Percentiles rank a stretch among this genome's conserved stretches.
Evolutionary conservation across 768 basidiomycete genomes (phyloP).

Genomic region (Clitopilus hobsonii): DNA sequence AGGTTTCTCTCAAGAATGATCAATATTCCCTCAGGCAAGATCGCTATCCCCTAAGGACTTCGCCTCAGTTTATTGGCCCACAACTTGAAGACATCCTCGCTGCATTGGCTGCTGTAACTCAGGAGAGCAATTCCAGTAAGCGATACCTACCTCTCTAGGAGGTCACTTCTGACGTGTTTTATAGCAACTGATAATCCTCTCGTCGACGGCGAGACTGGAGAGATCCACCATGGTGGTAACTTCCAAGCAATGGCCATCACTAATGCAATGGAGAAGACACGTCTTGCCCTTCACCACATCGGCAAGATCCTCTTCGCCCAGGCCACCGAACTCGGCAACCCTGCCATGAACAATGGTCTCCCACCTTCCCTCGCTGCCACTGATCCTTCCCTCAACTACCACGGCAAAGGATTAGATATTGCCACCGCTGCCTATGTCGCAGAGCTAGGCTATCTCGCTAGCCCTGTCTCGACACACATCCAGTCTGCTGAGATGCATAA

Average conservation of each 20-base stretch:
- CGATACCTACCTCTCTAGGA: conserved; percentile 5
- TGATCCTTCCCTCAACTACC: conserved; percentile 75
- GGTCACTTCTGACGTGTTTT: conserved; percentile 4
- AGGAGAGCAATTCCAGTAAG: conserved; percentile 79
- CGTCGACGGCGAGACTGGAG: conserved; percentile 60
- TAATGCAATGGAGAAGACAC: conserved; percentile 83
- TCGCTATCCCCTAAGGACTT: conserved; percentile 62
- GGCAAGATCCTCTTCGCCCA: conserved; percentile 72
- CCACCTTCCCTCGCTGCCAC: conserved; percentile 71
- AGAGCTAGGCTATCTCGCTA: conserved; percentile 75
- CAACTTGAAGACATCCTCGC: conserved; percentile 71
- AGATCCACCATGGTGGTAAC: conserved; percentile 77
- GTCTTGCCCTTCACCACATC: conserved; percentile 64
- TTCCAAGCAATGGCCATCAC: conserved; percentile 84
- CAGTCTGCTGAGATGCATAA: conserved; percentile 87
- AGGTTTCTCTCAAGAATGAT: conserved; percentile 62
- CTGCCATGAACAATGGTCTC: conserved; percentile 74
- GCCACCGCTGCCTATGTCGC: conserved; percentile 76
- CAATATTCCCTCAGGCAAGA: conserved; percentile 71
- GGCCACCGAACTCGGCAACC: conserved; percentile 71
- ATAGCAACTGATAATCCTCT: conserved; percentile 84
- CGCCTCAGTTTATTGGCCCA: conserved; percentile 77
- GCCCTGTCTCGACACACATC: conserved; percentile 74
- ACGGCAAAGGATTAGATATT: conserved; percentile 76
- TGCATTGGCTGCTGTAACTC: conserved; percentile 52